Base-by-base conservation (phyloP, 345 rosid genomes). In the Ricinus communis region DNA sequence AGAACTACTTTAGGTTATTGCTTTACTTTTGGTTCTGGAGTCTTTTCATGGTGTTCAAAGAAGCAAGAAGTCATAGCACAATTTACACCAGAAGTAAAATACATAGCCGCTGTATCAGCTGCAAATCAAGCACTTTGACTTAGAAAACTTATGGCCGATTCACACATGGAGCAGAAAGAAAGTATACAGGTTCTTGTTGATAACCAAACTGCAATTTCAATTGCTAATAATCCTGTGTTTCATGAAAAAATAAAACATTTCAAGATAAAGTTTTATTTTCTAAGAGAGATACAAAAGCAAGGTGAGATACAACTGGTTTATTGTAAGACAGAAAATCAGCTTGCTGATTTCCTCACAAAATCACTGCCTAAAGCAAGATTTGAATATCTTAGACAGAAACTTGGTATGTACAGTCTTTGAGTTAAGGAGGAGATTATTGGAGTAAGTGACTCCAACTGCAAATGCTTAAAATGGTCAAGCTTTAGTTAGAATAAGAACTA, bases 1-100 rank as follows among this genome's bases (percentile, higher is more conserved):
- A 1, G 36, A 27, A 56, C n/a, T n/a, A n/a, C n/a, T n/a, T n/a
- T n/a, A n/a, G n/a, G n/a, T n/a, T n/a, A n/a, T n/a, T n/a, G n/a
- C n/a, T n/a, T n/a, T n/a, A n/a, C n/a, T n/a, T n/a, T n/a, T n/a
- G n/a, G n/a, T n/a, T n/a, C n/a, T n/a, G n/a, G n/a, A n/a, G n/a
- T n/a, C n/a, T n/a, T n/a, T n/a, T n/a, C n/a, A n/a, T n/a, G n/a
- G n/a, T n/a, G 28, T 54, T 54, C 60, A 56, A 56, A 56, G 6
- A 56, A 56, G 33, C 60, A 56, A 56, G 1, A 56, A 25, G 60
- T 56, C 60, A 56, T n/a, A n/a, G n/a, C n/a, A n/a, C n/a, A n/a
- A n/a, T n/a, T n/a, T n/a, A 56, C 60, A 27, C 3, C 16, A 16
- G 12, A 56, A 25, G 60, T 18, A 56, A 36, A 56, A 56, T 24